Base-by-base conservation (phyloP, 1,139 yeast species). In the Diutina mesorugosa region DNA sequence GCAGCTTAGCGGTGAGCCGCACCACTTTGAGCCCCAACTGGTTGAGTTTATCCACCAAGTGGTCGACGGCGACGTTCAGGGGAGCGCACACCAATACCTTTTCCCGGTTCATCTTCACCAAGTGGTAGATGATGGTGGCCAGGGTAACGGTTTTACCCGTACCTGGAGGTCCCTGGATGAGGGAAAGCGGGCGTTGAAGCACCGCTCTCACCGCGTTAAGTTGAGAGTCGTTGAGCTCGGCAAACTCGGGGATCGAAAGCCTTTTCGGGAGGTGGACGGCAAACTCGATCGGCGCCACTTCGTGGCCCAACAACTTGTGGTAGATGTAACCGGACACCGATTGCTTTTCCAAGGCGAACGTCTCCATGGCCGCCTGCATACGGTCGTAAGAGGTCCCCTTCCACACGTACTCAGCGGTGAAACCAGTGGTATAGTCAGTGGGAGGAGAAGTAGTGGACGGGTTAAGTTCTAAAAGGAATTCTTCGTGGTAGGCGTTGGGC, bases 111-210 rank as follows among this genome's bases (percentile, higher is more conserved):
- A 84, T 66, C 58, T 80, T 80, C 2, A 83, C 77, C 59, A 90
- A 72, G 64, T 90, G 96, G 64, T 87, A 87, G 32, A 90, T 81
- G 61, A 91, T 88, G 0, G 96, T 85, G 3, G 97, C 95, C 0
- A 97, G 89, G 0, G 96, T 90, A 14, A 90, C 96, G 0, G 98
- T 91, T 67, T 91, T 91, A 67, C 98, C 98, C 0, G 98, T 91
- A 60, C 96, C 96, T 1, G 98, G 98, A n/a, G 98, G 98, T 21
- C 98, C 98, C 69, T 91, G 98, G 61, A 91, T 90, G 64, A 91
- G 77, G 7, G 96, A 83, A 52, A 91, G 74, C 1, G 97, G 97
- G 63, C 84, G 76, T 64, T 79, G 80, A 59, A 91, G 71, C 1
- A 87, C 97, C 6, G 81, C 72, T 58, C 79, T 75, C 30, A 91